These are phyloP conservation scores for Colletotrichum sp. DNA, from an alignment of 2,329 filamentous ascomycete species.

Conservation along the genomic window DNA sequence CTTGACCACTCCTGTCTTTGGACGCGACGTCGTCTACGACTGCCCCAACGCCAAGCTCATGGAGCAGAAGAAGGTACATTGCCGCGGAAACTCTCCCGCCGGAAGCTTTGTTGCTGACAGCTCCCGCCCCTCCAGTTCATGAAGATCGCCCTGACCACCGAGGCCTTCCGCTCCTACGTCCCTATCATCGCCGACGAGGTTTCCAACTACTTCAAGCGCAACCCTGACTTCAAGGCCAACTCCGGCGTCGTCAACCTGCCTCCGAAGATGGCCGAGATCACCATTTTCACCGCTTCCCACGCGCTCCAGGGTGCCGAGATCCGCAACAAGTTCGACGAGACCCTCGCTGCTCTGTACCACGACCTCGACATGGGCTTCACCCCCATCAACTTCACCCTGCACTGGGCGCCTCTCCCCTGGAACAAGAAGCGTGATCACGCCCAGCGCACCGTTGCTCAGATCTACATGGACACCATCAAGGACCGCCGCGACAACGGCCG, in stretches of 20 bases:
- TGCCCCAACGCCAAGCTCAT: conserved; percentile 91
- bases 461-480: conserved; percentile 83
- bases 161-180: conserved; percentile 78
- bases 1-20: conserved; percentile 76
- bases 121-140: conserved; percentile 62
- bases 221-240: conserved; percentile 68
- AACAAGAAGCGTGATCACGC: conserved; percentile 83
- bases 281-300: conserved; percentile 88
- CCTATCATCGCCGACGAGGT: conserved; percentile 79
- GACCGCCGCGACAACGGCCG: conserved; percentile 63
- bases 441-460: conserved; percentile 79
- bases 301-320: conserved; percentile 86
- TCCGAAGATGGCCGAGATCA: conserved; percentile 82
- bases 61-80: conserved; percentile 90
- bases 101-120: conserved; percentile 20
- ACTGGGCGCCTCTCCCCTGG: conserved; percentile 88
- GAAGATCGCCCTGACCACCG: conserved; percentile 79
- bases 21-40: conserved; percentile 87
- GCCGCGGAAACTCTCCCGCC: background rate
- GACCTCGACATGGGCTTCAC: conserved; percentile 90
- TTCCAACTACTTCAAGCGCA: conserved; percentile 72
- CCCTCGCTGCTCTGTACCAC: conserved; percentile 83
- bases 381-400: conserved; percentile 88
- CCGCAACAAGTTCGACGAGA: conserved; percentile 78
- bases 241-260: conserved; percentile 75